These are phyloP conservation scores for Didymosphaeria variabile DNA, from an alignment of 2,329 filamentous ascomycete species.

Conservation along the genomic window DNA sequence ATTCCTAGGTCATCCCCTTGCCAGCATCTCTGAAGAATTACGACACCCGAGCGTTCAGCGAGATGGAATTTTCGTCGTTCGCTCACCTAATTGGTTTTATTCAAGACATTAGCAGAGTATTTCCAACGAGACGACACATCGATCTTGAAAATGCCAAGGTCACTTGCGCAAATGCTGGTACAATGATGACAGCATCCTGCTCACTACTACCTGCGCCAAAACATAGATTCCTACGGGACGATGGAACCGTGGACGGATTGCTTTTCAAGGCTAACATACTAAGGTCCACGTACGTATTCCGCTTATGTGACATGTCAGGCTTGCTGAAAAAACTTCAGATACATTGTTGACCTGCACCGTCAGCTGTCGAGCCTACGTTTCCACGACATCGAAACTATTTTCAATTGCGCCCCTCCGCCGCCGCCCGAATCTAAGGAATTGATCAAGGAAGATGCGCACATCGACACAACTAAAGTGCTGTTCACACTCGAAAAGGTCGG, in stretches of 20 bases:
- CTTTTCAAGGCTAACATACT: conserved; percentile 75
- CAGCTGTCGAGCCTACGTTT: conserved; percentile 28
- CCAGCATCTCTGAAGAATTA: conserved; percentile 71
- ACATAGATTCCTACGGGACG: conserved; percentile 69
- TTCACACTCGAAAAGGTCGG: conserved; percentile 27
- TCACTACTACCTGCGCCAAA: conserved; percentile 78
- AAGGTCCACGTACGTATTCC: conserved; percentile 27
- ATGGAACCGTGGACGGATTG: conserved; percentile 80
- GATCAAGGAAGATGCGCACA: conserved; percentile 22
- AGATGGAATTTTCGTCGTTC: conserved; percentile 81
- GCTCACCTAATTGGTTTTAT: conserved; percentile 81
- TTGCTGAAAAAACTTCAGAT: conserved; percentile 20
- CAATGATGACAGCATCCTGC: conserved; percentile 74
- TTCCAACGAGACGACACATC: conserved; percentile 51
- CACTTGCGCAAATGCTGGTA: conserved; percentile 49
- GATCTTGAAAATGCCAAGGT: conserved; percentile 25
- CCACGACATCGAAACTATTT: conserved; percentile 30
- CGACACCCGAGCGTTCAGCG: conserved; percentile 74
- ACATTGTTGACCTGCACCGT: conserved; percentile 34
- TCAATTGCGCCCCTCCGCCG: conserved; percentile 33
- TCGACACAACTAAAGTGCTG: conserved; percentile 37
- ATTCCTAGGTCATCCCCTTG: conserved; percentile 29
- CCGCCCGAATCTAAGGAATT: conserved; percentile 25
- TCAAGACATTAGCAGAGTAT: conserved; percentile 76
- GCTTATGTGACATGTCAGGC: background rate